A percentile compares a stretch with the other conserved stretches of the same genome.
Evolutionary conservation across 179 eudicot species (phyloP).

Genomic region (Vitellaria paradoxa): DNA sequence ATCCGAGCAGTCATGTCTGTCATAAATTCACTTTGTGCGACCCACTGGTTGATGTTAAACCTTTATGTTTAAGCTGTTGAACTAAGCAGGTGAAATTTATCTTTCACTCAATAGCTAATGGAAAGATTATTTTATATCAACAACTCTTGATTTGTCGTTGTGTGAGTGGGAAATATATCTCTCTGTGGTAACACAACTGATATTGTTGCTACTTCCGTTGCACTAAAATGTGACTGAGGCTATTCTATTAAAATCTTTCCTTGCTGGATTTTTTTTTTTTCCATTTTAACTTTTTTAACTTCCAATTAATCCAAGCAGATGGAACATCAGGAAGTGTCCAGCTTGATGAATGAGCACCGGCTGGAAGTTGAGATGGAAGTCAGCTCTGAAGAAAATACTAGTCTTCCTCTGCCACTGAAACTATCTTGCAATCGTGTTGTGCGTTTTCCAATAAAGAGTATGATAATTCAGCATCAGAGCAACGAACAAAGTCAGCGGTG

Average conservation of each 20-base stretch:
- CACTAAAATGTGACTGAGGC: background rate
- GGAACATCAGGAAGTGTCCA: constrained; percentile 23
- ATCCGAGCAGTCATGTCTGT: background rate
- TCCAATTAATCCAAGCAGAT: constrained; percentile 21
- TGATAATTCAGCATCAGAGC: constrained; percentile 19
- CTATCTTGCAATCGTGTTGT: constrained; percentile 33
- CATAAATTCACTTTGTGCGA: background rate
- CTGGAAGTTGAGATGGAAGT: constrained; percentile 23
- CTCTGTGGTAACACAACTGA: background rate
- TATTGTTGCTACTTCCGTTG: background rate
- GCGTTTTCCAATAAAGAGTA: constrained; percentile 34
- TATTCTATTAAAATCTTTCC: background rate
- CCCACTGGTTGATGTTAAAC: background rate
- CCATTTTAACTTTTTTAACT: background rate
- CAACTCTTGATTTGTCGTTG: background rate
- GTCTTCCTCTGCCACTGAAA: constrained; percentile 11
- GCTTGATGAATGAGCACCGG: constrained; percentile 11
- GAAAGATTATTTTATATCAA: no score
- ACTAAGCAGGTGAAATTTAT: background rate
- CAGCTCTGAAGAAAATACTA: constrained; percentile 13
- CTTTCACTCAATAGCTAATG: background rate
- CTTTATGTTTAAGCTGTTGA: background rate
- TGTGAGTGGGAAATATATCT: no score
- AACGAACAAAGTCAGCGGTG: constrained; percentile 30
- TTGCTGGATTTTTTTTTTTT: background rate